Percentiles rank a stretch among this genome's conserved stretches.
Conservation (phyloP, 305 asterid species). For the Rubia tinctorum region DNA sequence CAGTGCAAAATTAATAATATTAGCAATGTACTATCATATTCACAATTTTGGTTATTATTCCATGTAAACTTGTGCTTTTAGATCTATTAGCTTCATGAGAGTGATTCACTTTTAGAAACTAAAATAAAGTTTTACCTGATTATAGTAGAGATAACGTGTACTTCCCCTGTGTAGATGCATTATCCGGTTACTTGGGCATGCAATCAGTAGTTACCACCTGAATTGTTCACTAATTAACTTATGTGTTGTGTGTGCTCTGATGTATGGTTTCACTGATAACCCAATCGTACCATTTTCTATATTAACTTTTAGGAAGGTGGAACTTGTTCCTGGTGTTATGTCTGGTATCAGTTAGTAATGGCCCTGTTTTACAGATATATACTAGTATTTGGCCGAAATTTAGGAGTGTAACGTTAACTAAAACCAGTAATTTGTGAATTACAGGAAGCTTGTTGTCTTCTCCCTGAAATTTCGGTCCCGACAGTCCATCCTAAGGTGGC, state of each 20-base stretch:
- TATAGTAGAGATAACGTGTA: neutral
- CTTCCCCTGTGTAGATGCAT: neutral
- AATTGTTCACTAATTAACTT: neutral
- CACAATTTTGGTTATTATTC: neutral
- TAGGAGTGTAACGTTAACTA: constrained; percentile 16
- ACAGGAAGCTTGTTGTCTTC: constrained; percentile 83
- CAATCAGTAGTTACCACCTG: neutral
- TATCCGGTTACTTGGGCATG: constrained; percentile 1
- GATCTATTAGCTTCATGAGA: neutral
- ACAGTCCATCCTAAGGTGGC: constrained; percentile 84
- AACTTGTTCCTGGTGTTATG: neutral
- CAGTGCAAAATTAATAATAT: neutral
- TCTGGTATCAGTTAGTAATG: too few relatives aligned
- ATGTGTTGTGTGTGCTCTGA: neutral
- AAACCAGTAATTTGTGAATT: constrained; percentile 30
- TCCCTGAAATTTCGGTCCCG: constrained; percentile 87
- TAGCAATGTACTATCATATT: neutral
- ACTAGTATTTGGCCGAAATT: neutral
- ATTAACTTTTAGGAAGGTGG: neutral
- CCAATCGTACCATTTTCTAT: neutral
- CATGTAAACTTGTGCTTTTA: neutral
- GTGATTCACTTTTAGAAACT: neutral
- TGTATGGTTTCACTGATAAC: neutral
- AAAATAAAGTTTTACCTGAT: neutral
- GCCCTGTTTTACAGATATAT: neutral